Percentiles rank a stretch among this genome's conserved stretches.
Conservation (phyloP, 2,329 filamentous ascomycete genomes). For the Colletotrichum filicis region DNA sequence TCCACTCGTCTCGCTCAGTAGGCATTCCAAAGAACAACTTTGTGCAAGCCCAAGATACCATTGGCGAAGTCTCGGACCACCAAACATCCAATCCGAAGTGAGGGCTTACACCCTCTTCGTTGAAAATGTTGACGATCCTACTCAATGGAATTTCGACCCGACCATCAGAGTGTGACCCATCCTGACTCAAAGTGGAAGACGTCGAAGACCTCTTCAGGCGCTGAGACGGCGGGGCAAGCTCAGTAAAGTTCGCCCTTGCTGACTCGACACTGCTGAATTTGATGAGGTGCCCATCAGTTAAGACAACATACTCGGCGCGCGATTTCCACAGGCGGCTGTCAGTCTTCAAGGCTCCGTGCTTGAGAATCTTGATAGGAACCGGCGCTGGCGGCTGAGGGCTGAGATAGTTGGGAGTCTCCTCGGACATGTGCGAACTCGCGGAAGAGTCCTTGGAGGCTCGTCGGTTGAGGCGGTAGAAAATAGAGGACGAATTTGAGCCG, state of each 20-base stretch:
- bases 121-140: slow-evolving; percentile 63
- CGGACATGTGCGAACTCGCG: slow-evolving; percentile 39
- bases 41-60: slow-evolving; percentile 57
- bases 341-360: slow-evolving; percentile 59
- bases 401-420: slow-evolving; percentile 28
- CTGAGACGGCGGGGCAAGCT: slow-evolving; percentile 44
- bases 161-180: slow-evolving; percentile 48
- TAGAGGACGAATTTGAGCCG: slow-evolving; percentile 41
- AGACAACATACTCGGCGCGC: slow-evolving; percentile 61
- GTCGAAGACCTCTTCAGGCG: slow-evolving; percentile 39
- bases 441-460: slow-evolving; percentile 51
- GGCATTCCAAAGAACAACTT: slow-evolving; percentile 61
- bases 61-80: slow-evolving; percentile 61
- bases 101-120: slow-evolving; percentile 60
- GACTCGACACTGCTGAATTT: slow-evolving; percentile 61
- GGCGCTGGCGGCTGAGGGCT: slow-evolving; percentile 43
- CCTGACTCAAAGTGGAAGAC: slow-evolving; percentile 41
- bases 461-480: slow-evolving; percentile 54
- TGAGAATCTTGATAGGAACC: slow-evolving; percentile 52
- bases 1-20: slow-evolving; percentile 61
- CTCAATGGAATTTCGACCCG: slow-evolving; percentile 60
- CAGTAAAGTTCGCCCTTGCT: slow-evolving; percentile 59
- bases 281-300: slow-evolving; percentile 61
- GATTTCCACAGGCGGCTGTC: slow-evolving; percentile 61
- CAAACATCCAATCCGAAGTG: slow-evolving; percentile 66